Conservation (phyloP, 176 grass and related monocot genomes). For the Musa troglodytarum region DNA sequence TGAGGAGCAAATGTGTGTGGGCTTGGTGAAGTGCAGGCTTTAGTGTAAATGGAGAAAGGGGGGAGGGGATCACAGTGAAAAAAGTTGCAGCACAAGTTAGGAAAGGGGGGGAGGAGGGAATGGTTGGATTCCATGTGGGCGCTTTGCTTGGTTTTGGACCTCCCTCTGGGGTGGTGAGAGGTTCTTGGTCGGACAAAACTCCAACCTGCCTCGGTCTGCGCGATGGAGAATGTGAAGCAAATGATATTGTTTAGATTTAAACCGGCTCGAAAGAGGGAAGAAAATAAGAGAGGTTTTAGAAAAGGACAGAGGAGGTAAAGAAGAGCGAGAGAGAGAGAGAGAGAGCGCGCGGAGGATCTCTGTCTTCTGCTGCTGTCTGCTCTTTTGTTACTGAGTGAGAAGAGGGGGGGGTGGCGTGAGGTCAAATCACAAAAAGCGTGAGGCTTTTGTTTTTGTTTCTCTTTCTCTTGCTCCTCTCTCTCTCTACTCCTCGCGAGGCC, state of each 20-base stretch:
- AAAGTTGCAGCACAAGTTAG: conserved; percentile 7
- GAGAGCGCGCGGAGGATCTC: conserved; percentile 40
- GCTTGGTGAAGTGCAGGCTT: conserved; percentile 27
- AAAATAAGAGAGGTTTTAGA: conserved; percentile 14
- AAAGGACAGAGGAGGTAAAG: conserved; percentile 3
- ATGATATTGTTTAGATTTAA: not conserved
- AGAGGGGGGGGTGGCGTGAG: conserved; percentile 49
- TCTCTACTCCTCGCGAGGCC: not conserved
- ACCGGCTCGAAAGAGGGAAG: not conserved
- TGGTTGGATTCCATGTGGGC: conserved; percentile 27
- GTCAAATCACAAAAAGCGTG: conserved; percentile 69
- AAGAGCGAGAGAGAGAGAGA: not conserved
- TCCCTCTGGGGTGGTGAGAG: conserved; percentile 17
- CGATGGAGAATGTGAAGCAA: not conserved
- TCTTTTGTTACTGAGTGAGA: conserved; percentile 52
- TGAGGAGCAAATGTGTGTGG: conserved; percentile 30
- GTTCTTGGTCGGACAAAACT: conserved; percentile 15
- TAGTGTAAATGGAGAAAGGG: conserved; percentile 16
- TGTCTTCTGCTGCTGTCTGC: conserved; percentile 9
- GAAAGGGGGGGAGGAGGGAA: conserved; percentile 10
- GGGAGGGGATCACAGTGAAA: not conserved
- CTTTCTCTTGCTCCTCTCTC: conserved; percentile 1
- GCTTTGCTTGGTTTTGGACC: conserved; percentile 27
- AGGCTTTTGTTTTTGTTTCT: conserved; percentile 41
- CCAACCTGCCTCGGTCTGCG: conserved; percentile 12